phyloP scores from a whole-genome alignment of 2,329 filamentous ascomycete genomes.

The Fusarium xylarioides region DNA sequence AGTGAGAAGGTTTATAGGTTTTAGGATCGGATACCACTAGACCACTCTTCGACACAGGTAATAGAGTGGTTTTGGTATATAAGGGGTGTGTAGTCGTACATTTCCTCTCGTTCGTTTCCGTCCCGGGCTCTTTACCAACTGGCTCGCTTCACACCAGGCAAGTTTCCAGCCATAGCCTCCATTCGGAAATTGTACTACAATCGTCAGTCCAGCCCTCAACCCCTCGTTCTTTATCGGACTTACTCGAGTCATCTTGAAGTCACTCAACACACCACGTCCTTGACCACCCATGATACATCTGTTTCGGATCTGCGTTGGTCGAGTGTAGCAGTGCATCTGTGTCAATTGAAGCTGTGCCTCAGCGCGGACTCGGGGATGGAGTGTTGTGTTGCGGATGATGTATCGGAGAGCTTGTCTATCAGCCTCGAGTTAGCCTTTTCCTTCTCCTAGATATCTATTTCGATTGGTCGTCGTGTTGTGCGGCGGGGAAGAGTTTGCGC shows the following conservation, averaged over 20 bases:
- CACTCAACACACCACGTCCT: constrained; percentile 86
- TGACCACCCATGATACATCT: constrained; percentile 93
- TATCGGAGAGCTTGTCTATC: constrained; percentile 89
- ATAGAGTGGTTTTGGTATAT: background rate
- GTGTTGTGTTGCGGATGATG: constrained; percentile 90
- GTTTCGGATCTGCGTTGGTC: constrained; percentile 93
- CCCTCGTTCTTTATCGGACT: constrained; percentile 49
- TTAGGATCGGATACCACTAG: background rate
- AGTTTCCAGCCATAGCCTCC: constrained; percentile 82
- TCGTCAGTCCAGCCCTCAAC: constrained; percentile 38
- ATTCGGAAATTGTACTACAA: constrained; percentile 89
- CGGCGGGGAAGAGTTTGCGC: constrained; percentile 42
- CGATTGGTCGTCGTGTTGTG: accelerated
- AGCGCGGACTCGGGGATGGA: constrained; percentile 82
- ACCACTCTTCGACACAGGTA: background rate
- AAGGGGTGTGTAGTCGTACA: constrained; percentile 26
- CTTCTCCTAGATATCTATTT: accelerated
- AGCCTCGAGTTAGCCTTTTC: background rate
- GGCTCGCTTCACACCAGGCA: constrained; percentile 95
- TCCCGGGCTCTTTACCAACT: constrained; percentile 76
- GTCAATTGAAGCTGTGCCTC: constrained; percentile 92
- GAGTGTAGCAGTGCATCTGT: constrained; percentile 96
- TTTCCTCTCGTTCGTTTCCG: background rate
- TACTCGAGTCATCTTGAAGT: constrained; percentile 92
- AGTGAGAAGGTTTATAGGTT: background rate